Evolutionary conservation across 306 rosid species (phyloP).

Genomic region (Dryas octopetala): DNA sequence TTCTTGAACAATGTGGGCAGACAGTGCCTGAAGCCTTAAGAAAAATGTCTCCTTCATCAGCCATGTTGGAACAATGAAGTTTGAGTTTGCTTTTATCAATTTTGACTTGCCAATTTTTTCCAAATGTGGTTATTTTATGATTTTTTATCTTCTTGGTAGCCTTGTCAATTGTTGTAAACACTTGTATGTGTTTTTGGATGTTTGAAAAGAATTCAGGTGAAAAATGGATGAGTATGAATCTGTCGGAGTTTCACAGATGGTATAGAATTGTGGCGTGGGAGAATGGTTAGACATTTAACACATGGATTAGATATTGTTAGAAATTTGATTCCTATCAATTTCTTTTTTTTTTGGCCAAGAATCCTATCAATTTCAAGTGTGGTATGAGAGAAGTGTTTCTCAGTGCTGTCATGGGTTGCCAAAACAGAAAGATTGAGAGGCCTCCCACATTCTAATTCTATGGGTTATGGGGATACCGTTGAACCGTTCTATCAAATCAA

Average conservation of each 20-base stretch:
- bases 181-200: too few relatives aligned
- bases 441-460: slow-evolving; percentile 8
- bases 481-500: too few relatives aligned
- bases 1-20: slow-evolving; percentile 66
- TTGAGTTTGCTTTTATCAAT: slow-evolving; percentile 15
- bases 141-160: not conserved
- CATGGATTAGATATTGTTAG: too few relatives aligned
- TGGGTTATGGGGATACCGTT: not conserved
- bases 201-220: too few relatives aligned
- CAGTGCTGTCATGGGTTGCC: not conserved
- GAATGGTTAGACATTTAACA: too few relatives aligned
- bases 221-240: too few relatives aligned
- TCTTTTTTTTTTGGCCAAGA: too few relatives aligned
- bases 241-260: too few relatives aligned
- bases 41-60: slow-evolving; percentile 38
- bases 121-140: not conserved
- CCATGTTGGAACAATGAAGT: slow-evolving; percentile 36
- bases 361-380: not conserved
- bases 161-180: not conserved
- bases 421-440: not conserved
- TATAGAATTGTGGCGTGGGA: too few relatives aligned
- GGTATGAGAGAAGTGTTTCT: not conserved
- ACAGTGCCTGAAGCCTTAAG: slow-evolving; percentile 49
- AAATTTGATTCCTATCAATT: not conserved
- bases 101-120: not conserved